phyloP scores from a whole-genome alignment of 805 yeast species.

The Diddensiella caesifluorescens region DNA sequence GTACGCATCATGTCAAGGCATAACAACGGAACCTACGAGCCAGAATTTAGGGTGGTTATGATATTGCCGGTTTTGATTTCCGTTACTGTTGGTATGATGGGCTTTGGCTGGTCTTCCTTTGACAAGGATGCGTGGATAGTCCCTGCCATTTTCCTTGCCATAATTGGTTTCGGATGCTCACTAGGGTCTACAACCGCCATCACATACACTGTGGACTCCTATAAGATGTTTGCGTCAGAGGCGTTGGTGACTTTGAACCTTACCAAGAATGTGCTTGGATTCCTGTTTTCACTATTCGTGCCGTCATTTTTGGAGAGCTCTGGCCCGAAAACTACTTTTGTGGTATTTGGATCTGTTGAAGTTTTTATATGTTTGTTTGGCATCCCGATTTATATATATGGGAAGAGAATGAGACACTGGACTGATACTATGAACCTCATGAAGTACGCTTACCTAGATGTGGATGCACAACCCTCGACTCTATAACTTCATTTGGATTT shows the following conservation, averaged over 20 bases:
- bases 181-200: slow-evolving; percentile 58
- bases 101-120: slow-evolving; percentile 56
- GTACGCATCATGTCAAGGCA: slow-evolving; percentile 40
- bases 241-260: slow-evolving; percentile 53
- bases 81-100: slow-evolving; percentile 48
- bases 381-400: slow-evolving; percentile 50
- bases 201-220: slow-evolving; percentile 54
- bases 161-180: slow-evolving; percentile 55
- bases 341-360: slow-evolving; percentile 50
- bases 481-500: background rate
- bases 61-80: slow-evolving; percentile 44
- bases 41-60: slow-evolving; percentile 56
- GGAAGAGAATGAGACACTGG: slow-evolving; percentile 47
- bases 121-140: slow-evolving; percentile 49
- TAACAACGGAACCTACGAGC: slow-evolving; percentile 55
- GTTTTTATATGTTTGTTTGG: slow-evolving; percentile 44
- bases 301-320: slow-evolving; percentile 38
- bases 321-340: slow-evolving; percentile 44
- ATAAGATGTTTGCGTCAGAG: slow-evolving; percentile 53
- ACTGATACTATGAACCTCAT: slow-evolving; percentile 45
- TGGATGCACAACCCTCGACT: slow-evolving; percentile 20
- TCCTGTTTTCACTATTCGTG: slow-evolving; percentile 52
- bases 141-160: slow-evolving; percentile 52
- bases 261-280: slow-evolving; percentile 50
- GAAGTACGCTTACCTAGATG: slow-evolving; percentile 36